Conservation (phyloP, 139 green algal species). For the Tetraselmis striata region DNA sequence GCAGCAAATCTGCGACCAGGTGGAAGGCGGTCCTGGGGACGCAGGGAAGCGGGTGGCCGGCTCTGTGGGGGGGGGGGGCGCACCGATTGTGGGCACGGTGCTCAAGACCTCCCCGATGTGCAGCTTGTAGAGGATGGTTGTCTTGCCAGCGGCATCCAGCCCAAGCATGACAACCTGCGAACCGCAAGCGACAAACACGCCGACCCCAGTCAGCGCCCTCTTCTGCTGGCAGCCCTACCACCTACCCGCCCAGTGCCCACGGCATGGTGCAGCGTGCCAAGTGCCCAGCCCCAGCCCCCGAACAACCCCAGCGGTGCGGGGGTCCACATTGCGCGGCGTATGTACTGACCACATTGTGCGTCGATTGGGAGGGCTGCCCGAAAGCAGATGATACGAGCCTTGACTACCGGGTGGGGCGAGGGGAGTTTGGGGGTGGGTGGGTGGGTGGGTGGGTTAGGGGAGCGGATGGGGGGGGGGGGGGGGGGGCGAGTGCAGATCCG, state of each 20-base stretch:
- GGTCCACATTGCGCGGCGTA: neutral
- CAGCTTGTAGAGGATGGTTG: slow-evolving; percentile 98
- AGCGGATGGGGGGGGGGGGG: no score
- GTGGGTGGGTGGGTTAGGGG: no score
- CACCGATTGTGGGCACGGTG: slow-evolving; percentile 42
- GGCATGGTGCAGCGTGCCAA: neutral
- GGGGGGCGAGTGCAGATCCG: no score
- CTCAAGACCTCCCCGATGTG: slow-evolving; percentile 93
- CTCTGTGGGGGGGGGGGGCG: neutral
- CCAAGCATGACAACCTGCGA: slow-evolving; percentile 80
- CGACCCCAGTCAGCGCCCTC: no score
- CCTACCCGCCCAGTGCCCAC: neutral
- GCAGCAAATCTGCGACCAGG: neutral
- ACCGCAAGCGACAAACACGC: no score
- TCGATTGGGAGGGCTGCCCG: slow-evolving; percentile 10
- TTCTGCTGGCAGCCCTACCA: neutral
- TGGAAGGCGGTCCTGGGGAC: neutral
- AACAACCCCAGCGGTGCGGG: neutral
- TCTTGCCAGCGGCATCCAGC: slow-evolving; percentile 96
- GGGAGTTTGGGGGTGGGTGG: no score
- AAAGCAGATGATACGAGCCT: no score
- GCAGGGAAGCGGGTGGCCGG: neutral
- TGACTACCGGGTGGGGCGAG: no score
- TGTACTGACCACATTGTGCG: slow-evolving; percentile 7
- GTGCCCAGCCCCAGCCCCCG: neutral